A percentile compares a stretch with the other conserved stretches of the same genome.
Evolutionary conservation across 1,284 basidiomycete genomes (phyloP).

Genomic region (Naganishia albida): DNA sequence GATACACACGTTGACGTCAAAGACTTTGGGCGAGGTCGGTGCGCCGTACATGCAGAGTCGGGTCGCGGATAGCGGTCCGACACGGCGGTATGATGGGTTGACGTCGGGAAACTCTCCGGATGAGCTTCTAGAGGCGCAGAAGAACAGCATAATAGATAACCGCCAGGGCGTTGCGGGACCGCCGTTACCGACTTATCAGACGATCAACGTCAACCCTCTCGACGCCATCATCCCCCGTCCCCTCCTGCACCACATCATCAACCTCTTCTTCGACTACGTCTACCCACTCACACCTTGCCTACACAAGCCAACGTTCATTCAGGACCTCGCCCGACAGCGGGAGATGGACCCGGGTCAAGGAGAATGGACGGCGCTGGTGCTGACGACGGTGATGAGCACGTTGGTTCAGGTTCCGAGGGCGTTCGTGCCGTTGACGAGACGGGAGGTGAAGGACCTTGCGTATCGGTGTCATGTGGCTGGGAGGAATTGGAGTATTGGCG

Average conservation of each 20-base stretch:
- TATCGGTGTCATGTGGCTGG: conserved; percentile 34
- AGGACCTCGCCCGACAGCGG: conserved; percentile 69
- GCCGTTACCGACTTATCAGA: conserved; percentile 1
- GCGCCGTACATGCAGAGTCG: conserved; percentile 11
- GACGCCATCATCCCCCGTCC: conserved; percentile 46
- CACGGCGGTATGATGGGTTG: not conserved
- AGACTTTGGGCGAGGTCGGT: conserved; percentile 27
- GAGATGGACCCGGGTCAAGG: conserved; percentile 71
- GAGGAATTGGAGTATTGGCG: conserved; percentile 29
- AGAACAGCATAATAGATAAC: not conserved
- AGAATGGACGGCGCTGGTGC: conserved; percentile 76
- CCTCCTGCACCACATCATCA: conserved; percentile 60
- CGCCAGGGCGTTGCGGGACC: conserved; percentile 5
- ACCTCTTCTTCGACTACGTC: conserved; percentile 84
- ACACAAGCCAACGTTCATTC: conserved; percentile 72
- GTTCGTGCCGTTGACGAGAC: conserved; percentile 41
- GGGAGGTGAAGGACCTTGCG: conserved; percentile 43
- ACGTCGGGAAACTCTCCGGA: not conserved
- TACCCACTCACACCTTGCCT: conserved; percentile 71
- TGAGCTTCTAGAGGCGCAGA: not conserved
- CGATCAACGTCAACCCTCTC: conserved; percentile 41
- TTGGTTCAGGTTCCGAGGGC: conserved; percentile 59
- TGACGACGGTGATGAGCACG: conserved; percentile 78
- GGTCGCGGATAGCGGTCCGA: not conserved
- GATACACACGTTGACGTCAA: conserved; percentile 20